These are phyloP conservation scores for Neurospora terricola DNA, from an alignment of 495 filamentous ascomycete genomes.

Conservation along the genomic window DNA sequence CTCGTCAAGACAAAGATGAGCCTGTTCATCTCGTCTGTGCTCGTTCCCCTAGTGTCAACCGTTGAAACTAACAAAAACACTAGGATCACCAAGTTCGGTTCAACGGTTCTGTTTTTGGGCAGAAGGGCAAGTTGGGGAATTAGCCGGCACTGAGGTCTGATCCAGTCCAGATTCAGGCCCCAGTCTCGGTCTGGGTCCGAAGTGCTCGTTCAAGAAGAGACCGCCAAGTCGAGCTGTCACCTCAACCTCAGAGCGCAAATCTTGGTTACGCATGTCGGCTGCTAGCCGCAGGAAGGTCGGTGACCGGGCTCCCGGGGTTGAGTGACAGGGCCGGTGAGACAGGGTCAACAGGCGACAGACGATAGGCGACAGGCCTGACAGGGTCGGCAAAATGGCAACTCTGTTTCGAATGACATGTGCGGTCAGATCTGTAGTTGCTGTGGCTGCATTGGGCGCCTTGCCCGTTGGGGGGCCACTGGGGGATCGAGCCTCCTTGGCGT, in stretches of 20 bases:
- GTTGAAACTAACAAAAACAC: not conserved
- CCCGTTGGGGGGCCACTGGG: not conserved
- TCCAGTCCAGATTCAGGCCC: not conserved
- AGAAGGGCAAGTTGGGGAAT: not conserved
- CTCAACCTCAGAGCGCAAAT: slow-evolving; percentile 17
- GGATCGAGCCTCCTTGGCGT: not conserved
- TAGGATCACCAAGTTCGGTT: not conserved
- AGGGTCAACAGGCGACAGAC: not conserved
- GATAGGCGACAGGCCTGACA: not conserved
- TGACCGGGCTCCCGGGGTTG: not conserved
- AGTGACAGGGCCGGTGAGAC: not conserved
- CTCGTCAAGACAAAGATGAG: not conserved
- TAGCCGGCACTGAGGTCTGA: not conserved
- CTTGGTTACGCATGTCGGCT: slow-evolving; percentile 22
- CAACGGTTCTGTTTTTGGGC: not conserved
- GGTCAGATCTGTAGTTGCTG: not conserved
- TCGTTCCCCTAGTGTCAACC: not conserved
- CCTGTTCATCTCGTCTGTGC: not conserved
- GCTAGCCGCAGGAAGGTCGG: slow-evolving; percentile 11
- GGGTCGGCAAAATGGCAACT: not conserved
- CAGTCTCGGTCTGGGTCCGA: not conserved
- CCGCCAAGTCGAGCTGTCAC: not conserved
- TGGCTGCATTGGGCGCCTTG: not conserved
- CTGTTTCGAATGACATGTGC: not conserved
- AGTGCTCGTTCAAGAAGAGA: not conserved